Conservation (phyloP, 192 early-diverging fungal genomes). For the Coemansia sp. region DNA sequence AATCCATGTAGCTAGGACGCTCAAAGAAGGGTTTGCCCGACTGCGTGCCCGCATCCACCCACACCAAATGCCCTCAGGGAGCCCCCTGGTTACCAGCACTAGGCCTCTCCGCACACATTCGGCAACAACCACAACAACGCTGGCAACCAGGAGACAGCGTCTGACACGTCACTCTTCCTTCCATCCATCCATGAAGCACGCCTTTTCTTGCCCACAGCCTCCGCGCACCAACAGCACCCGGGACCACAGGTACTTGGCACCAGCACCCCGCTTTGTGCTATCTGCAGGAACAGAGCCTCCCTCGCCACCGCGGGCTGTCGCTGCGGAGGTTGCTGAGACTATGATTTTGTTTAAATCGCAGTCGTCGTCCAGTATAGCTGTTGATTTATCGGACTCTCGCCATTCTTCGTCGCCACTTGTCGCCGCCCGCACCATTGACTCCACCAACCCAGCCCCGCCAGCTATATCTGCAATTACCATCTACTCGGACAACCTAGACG, state of each 20-base stretch:
- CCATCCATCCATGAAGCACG: not conserved
- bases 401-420: too few relatives aligned
- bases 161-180: not conserved
- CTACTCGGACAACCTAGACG: too few relatives aligned
- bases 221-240: too few relatives aligned
- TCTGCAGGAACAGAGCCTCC: too few relatives aligned
- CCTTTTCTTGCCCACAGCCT: too few relatives aligned
- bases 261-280: too few relatives aligned
- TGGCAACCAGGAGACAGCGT: not conserved
- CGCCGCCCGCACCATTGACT: too few relatives aligned
- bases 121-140: slow-evolving; percentile 9
- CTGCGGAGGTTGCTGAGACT: slow-evolving; percentile 33
- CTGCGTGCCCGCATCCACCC: slow-evolving; percentile 38
- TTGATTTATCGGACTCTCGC: not conserved
- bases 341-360: slow-evolving; percentile 41
- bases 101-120: slow-evolving; percentile 31
- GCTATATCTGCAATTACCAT: too few relatives aligned
- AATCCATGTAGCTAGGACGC: slow-evolving; percentile 35
- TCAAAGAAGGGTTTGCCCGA: slow-evolving; percentile 39
- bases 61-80: slow-evolving; percentile 1
- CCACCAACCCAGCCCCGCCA: too few relatives aligned
- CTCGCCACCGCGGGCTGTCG: too few relatives aligned
- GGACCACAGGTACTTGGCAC: too few relatives aligned
- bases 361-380: not conserved
- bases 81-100: not conserved